Percentiles rank a stretch among this genome's conserved stretches.
Evolutionary conservation across 2,329 filamentous ascomycete species (phyloP).

Genomic region (Annulohypoxylon truncatum): DNA sequence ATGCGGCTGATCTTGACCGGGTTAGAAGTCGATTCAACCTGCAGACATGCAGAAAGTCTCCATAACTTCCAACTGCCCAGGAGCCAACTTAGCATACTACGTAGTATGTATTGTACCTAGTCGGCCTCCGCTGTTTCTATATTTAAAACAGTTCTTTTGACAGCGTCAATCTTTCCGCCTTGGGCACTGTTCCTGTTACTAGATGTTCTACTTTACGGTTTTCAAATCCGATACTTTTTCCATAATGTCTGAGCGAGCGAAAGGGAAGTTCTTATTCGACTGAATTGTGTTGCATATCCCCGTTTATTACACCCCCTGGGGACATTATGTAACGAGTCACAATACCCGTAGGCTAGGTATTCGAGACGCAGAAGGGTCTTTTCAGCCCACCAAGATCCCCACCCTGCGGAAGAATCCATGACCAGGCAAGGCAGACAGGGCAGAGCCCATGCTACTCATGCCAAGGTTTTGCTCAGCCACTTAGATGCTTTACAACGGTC

Average conservation of each 20-base stretch:
- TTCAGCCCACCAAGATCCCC: constrained; percentile 21
- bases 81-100: background rate
- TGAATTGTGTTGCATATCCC: constrained; percentile 4
- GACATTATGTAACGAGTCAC: constrained; percentile 17
- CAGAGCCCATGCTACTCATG: constrained; percentile 10
- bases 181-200: background rate
- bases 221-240: background rate
- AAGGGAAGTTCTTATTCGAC: background rate
- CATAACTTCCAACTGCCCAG: constrained; percentile 2
- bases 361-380: constrained; percentile 18
- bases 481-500: constrained; percentile 14
- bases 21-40: background rate
- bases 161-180: background rate
- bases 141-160: background rate
- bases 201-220: background rate
- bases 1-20: constrained; percentile 7
- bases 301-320: constrained; percentile 7
- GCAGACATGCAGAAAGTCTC: constrained; percentile 1
- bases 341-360: constrained; percentile 18
- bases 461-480: constrained; percentile 38
- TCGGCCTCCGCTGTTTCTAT: background rate
- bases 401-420: constrained; percentile 25
- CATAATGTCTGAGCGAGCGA: background rate
- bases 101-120: background rate
- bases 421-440: constrained; percentile 28